A percentile compares a stretch with the other conserved stretches of the same genome.
Evolutionary conservation across 768 basidiomycete species (phyloP).

Genomic region (Antrodiella citrinella): DNA sequence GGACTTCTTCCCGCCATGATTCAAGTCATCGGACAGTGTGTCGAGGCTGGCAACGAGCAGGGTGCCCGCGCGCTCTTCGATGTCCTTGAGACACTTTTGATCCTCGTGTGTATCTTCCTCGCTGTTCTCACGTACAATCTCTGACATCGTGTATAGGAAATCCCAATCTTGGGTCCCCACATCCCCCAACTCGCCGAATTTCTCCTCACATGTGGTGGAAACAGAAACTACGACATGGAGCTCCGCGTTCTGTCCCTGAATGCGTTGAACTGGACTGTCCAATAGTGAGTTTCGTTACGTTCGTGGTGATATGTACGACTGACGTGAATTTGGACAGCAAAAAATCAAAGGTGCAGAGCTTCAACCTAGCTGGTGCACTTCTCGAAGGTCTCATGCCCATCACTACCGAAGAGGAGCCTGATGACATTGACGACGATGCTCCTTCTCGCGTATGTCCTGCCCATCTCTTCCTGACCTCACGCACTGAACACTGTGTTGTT

Average conservation of each 20-base stretch:
- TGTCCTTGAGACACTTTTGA: constrained; percentile 90
- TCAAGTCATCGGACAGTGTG: constrained; percentile 75
- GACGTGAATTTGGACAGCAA: constrained; percentile 50
- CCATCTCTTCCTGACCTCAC: neutral
- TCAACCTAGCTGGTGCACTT: constrained; percentile 77
- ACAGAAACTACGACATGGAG: constrained; percentile 65
- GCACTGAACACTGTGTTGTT: constrained; percentile 1
- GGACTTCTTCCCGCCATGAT: constrained; percentile 81
- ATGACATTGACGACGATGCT: constrained; percentile 88
- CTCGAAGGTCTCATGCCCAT: constrained; percentile 91
- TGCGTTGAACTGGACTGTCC: constrained; percentile 92
- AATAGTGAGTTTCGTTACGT: constrained; percentile 56
- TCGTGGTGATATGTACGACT: constrained; percentile 5
- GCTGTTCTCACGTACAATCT: neutral
- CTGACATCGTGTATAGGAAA: constrained; percentile 49
- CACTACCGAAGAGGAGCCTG: constrained; percentile 87
- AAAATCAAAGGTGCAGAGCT: constrained; percentile 88
- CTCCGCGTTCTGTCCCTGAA: constrained; percentile 89
- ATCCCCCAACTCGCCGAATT: constrained; percentile 84
- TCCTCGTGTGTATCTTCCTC: constrained; percentile 50
- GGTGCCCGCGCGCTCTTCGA: constrained; percentile 89
- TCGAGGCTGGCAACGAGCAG: constrained; percentile 71
- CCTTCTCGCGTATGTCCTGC: constrained; percentile 70
- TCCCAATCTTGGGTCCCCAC: constrained; percentile 85
- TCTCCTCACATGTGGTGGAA: constrained; percentile 77